A percentile compares a stretch with the other conserved stretches of the same genome.
phyloP scores from a whole-genome alignment of 192 early-diverging fungal genomes.

The Coemansia sp. region DNA sequence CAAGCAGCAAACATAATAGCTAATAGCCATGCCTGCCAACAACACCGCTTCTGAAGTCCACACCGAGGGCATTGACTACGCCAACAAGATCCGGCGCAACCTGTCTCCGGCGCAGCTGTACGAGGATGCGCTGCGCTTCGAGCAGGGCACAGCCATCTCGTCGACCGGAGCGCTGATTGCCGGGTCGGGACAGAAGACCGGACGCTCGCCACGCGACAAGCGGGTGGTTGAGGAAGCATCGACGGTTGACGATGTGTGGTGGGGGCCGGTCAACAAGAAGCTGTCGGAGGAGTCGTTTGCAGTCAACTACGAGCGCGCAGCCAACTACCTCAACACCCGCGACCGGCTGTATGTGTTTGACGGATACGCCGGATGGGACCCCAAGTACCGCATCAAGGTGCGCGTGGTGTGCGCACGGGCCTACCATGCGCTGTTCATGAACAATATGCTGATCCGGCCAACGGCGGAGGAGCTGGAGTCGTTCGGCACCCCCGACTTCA shows the following conservation, averaged over 20 bases:
- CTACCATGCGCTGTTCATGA: constrained; percentile 97
- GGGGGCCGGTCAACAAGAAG: constrained; percentile 97
- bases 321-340: constrained; percentile 96
- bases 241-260: constrained; percentile 92
- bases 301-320: constrained; percentile 93
- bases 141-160: constrained; percentile 82
- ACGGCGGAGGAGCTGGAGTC: constrained; percentile 83
- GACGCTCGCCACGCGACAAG: constrained; percentile 95
- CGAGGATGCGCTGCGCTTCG: constrained; percentile 89
- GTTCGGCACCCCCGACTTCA: constrained; percentile 97
- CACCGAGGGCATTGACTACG: constrained; percentile 51
- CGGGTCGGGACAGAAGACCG: constrained; percentile 88
- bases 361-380: constrained; percentile 97
- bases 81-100: constrained; percentile 76
- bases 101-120: constrained; percentile 85
- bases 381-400: constrained; percentile 97
- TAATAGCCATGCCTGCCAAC: constrained; percentile 26
- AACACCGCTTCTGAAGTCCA: constrained; percentile 11
- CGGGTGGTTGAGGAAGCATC: constrained; percentile 91
- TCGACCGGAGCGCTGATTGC: constrained; percentile 89
- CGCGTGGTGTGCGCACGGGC: constrained; percentile 92
- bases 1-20: neutral
- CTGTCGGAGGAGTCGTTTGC: constrained; percentile 80
- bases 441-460: constrained; percentile 98
- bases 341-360: constrained; percentile 93